Percentiles rank a stretch among this genome's conserved stretches.
Evolutionary conservation across 2,329 filamentous ascomycete species (phyloP).

Genomic region (Fusarium sarcochroum): DNA sequence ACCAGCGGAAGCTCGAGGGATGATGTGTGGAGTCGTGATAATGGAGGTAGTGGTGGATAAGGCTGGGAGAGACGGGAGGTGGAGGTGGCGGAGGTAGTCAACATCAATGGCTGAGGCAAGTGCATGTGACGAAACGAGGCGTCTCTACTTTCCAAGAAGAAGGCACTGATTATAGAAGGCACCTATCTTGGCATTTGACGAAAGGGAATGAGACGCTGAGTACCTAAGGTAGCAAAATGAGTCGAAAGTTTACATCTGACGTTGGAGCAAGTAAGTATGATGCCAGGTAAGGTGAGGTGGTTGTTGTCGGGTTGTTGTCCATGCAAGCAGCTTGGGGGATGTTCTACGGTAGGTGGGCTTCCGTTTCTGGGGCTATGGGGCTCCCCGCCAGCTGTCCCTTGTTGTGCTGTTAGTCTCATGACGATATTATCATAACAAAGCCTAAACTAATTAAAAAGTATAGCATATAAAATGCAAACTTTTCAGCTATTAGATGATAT

Average conservation of each 20-base stretch:
- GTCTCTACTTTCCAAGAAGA: neutral
- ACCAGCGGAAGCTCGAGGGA: conserved; percentile 9
- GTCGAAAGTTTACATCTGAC: conserved; percentile 1
- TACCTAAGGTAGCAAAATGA: neutral
- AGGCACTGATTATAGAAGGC: neutral
- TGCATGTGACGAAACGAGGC: conserved; percentile 36
- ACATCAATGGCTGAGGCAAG: neutral
- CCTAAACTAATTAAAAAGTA: no score
- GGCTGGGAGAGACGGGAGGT: conserved; percentile 40
- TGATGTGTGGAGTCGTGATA: conserved; percentile 30
- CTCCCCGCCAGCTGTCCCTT: no score
- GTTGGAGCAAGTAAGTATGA: conserved; percentile 11
- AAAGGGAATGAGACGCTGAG: neutral
- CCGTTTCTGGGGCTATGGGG: no score
- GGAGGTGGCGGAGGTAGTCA: conserved; percentile 35
- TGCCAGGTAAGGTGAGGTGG: conserved; percentile 15
- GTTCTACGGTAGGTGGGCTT: no score
- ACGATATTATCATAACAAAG: no score
- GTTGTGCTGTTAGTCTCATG: no score
- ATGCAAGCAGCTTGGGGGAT: conserved; percentile 2
- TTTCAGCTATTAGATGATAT: no score
- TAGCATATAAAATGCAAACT: no score
- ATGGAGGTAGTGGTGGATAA: conserved; percentile 10
- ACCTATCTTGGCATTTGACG: neutral
- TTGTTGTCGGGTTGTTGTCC: conserved; percentile 28